phyloP scores from a whole-genome alignment of 2,329 filamentous ascomycete genomes.

The Metarhizium humberi region DNA sequence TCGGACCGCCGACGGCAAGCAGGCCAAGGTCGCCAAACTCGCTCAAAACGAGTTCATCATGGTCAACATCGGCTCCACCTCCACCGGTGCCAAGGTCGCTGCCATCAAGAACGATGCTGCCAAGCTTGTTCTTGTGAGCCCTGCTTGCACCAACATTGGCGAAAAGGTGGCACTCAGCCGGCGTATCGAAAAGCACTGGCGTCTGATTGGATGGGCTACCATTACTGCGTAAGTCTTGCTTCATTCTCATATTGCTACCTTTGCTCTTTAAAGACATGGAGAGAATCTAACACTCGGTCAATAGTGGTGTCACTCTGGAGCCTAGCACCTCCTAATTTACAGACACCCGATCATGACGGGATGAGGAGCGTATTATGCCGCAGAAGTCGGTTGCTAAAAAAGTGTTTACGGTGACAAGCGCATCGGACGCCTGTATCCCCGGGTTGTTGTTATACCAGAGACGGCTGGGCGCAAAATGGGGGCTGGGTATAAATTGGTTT shows the following conservation, averaged over 20 bases:
- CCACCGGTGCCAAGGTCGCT: slow-evolving; percentile 92
- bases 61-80: slow-evolving; percentile 98
- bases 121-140: slow-evolving; percentile 85
- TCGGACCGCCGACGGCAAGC: slow-evolving; percentile 95
- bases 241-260: no score
- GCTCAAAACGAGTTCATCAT: slow-evolving; percentile 98
- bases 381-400: neutral
- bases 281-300: neutral
- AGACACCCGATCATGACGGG: slow-evolving; percentile 3
- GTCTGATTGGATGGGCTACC: slow-evolving; percentile 84
- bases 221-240: slow-evolving; percentile 52
- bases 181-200: slow-evolving; percentile 99
- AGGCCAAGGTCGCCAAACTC: slow-evolving; percentile 97
- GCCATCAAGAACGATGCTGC: slow-evolving; percentile 97
- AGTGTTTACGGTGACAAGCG: neutral
- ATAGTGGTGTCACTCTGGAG: slow-evolving; percentile 46
- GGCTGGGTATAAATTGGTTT: neutral
- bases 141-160: slow-evolving; percentile 92
- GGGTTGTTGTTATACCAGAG: neutral
- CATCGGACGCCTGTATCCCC: neutral
- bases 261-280: no score
- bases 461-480: slow-evolving; percentile 1
- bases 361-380: slow-evolving; percentile 4
- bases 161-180: slow-evolving; percentile 96
- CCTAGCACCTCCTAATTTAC: slow-evolving; percentile 34